phyloP scores from a whole-genome alignment of 805 yeast genomes.

The Cyberlindnera sargentensis region DNA sequence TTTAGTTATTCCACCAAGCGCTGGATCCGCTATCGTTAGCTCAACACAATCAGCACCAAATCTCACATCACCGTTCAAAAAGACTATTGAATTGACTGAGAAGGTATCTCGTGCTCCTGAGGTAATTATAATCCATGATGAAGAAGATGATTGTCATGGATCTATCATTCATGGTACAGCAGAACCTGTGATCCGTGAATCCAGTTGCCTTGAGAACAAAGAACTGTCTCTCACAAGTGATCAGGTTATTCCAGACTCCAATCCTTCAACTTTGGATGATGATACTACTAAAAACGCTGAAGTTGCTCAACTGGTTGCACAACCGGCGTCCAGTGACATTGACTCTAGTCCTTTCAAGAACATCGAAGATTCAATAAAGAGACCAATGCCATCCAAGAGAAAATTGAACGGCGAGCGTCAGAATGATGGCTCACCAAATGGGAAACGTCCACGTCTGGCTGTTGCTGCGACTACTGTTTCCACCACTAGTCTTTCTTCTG shows the following conservation, averaged over 20 bases:
- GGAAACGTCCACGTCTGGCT: background rate
- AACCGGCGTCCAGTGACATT: background rate
- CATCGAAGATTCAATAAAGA: background rate
- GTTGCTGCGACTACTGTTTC: background rate
- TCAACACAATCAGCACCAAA: background rate
- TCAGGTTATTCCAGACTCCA: constrained; percentile 1
- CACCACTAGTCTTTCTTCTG: too few species aligned
- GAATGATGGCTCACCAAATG: background rate
- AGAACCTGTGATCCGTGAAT: background rate
- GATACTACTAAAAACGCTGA: background rate
- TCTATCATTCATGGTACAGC: background rate
- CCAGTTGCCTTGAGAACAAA: too few species aligned
- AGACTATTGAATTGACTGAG: constrained; percentile 1
- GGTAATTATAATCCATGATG: background rate
- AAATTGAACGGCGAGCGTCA: background rate
- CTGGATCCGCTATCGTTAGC: too few species aligned
- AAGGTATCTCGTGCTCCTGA: background rate
- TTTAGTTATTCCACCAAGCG: too few species aligned
- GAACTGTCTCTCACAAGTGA: background rate
- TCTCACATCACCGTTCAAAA: background rate
- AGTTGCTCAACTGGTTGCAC: background rate
- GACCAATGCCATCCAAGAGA: background rate
- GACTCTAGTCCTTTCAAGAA: constrained; percentile 2
- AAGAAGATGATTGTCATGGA: background rate
- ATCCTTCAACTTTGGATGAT: background rate